A percentile compares a stretch with the other conserved stretches of the same genome.
phyloP scores from a whole-genome alignment of 1,139 yeast genomes.

The Taphrina flavorubra region DNA sequence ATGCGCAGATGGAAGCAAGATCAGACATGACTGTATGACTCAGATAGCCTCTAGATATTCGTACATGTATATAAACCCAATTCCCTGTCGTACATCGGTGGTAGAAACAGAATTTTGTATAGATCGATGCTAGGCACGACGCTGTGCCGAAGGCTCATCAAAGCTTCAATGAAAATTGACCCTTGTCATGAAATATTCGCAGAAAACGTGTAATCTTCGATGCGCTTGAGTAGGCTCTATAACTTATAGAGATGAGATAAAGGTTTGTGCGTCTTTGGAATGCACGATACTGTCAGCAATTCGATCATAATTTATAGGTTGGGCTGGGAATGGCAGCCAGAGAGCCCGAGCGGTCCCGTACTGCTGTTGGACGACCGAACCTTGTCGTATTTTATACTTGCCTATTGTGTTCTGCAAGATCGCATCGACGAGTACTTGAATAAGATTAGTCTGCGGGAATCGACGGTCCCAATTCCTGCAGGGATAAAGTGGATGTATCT shows the following conservation, averaged over 20 bases:
- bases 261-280: neutral
- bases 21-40: neutral
- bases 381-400: neutral
- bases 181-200: no score
- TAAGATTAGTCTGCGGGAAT: constrained; percentile 25
- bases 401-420: constrained; percentile 1
- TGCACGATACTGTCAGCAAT: neutral
- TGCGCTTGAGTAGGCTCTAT: neutral
- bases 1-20: no score
- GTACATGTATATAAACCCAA: neutral
- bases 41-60: neutral
- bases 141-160: no score
- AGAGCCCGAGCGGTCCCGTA: constrained; percentile 26
- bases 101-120: no score
- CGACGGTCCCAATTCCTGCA: constrained; percentile 14
- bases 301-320: neutral
- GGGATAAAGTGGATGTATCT: neutral
- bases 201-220: no score
- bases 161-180: no score
- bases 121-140: no score
- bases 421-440: constrained; percentile 11
- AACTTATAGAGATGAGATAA: neutral
- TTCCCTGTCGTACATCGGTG: no score
- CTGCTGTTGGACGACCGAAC: neutral
- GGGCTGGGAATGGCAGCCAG: constrained; percentile 16